Conservation (phyloP, 108 stramenopile genomes). For the Fragilariopsis cylindrus region DNA sequence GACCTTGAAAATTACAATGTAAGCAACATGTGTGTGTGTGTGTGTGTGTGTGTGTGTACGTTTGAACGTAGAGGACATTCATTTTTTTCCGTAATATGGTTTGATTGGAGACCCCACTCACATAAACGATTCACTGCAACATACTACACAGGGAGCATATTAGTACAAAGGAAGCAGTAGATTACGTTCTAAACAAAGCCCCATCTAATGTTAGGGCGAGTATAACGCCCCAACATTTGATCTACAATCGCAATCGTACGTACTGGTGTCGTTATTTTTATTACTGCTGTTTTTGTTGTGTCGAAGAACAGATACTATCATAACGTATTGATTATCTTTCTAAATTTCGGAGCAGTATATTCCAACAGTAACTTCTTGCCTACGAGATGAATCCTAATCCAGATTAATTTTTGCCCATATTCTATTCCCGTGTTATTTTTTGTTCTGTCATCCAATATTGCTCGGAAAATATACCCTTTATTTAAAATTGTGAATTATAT, state of each 20-base stretch:
- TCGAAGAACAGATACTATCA: too few relatives aligned
- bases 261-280: slow-evolving; percentile 3
- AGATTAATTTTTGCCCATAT: neutral
- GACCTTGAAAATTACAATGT: slow-evolving; percentile 92
- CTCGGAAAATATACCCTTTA: neutral
- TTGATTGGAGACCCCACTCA: too few relatives aligned
- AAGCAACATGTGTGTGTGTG: too few relatives aligned
- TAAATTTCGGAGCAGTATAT: too few relatives aligned
- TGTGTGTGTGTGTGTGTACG: too few relatives aligned
- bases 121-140: too few relatives aligned
- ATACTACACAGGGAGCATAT: slow-evolving; percentile 73
- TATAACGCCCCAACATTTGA: slow-evolving; percentile 97
- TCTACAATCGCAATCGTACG: slow-evolving; percentile 97
- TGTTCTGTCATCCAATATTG: neutral
- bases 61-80: too few relatives aligned
- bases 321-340: too few relatives aligned
- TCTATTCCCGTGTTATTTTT: slow-evolving; percentile 8
- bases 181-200: slow-evolving; percentile 72
- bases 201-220: slow-evolving; percentile 92
- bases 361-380: too few relatives aligned
- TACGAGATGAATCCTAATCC: neutral
- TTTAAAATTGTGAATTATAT: neutral
- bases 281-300: neutral
- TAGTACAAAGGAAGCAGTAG: slow-evolving; percentile 89
- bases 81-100: too few relatives aligned